Base-by-base conservation (phyloP, 1,139 yeast species). In the Pichia sp. region DNA sequence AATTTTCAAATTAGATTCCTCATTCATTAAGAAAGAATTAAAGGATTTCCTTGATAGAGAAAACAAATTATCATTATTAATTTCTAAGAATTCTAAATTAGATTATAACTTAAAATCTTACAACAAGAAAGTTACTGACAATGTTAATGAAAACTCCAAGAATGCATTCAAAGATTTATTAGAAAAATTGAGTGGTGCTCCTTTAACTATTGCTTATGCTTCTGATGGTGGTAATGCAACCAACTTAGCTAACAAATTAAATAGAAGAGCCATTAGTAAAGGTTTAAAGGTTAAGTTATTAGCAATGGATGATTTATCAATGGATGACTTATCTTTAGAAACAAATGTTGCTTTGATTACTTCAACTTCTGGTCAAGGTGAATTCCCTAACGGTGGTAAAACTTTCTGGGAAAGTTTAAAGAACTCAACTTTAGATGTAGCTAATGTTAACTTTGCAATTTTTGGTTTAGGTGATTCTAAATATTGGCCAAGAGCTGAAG, bases 401-500 rank as follows among this genome's bases (percentile, higher is more conserved):
- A 74, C 70, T 41, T 80, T 88, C 59, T 89, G 96, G 96, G 96
- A 88, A 54, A 75, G 74, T 31, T 64, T 89, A 51, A 88, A 86
- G 64, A 64, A 84, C 23, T 74, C 77, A 42, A 93, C 84, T 51
- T 64, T 81, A 48, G 96, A 87, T 57, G 73, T 88, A 48, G 77
- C 87, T 9, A 62, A 74, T 37, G 70, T 85, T 48, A 81, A 76
- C 52, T 78, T 75, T 51, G 74, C 95, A 14, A 88, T 83, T 16
- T 89, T 89, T 56, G 96, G 95, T 56, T 70, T 89, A 54, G 97
- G 97, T 65, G 97, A 89, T 63, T 84, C 95, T 37, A 76, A 78
- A 57, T 89, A 89, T 69, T 89, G 97, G 97, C 97, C 97, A 56
- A 78, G 97, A 68, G 85, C 86, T 63, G 95, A 89, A 64, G 97